Percentiles rank a stretch among this genome's conserved stretches.
These are phyloP conservation scores for Paxillus involutus DNA, from an alignment of 768 basidiomycete species.

Conservation along the genomic window DNA sequence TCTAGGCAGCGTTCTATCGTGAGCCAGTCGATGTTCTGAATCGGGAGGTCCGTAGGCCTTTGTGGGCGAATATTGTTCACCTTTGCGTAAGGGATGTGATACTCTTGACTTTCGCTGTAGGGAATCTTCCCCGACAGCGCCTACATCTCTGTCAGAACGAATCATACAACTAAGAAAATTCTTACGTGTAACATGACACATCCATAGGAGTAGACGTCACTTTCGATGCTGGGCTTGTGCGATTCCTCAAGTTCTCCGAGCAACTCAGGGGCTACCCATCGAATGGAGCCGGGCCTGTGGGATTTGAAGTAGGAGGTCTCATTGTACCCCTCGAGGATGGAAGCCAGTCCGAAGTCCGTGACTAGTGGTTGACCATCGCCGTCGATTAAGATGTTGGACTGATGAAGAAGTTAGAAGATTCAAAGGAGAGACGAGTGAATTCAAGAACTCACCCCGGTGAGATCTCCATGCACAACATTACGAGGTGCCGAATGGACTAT, in stretches of 20 bases:
- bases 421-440: neutral
- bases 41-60: neutral
- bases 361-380: neutral
- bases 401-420: neutral
- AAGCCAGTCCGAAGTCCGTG: too few relatives aligned
- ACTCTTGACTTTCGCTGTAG: neutral
- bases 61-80: neutral
- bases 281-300: too few relatives aligned
- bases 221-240: neutral
- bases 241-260: too few relatives aligned
- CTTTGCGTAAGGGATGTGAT: neutral
- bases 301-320: too few relatives aligned
- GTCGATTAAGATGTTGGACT: constrained; percentile 9
- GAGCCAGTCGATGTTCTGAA: constrained; percentile 1
- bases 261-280: too few relatives aligned
- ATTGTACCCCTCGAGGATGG: too few relatives aligned
- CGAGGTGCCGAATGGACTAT: constrained; percentile 1
- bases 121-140: constrained; percentile 3
- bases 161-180: neutral
- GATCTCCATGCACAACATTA: constrained; percentile 4
- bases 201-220: constrained; percentile 10
- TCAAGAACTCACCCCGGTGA: constrained; percentile 4
- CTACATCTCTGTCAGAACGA: neutral
- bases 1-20: constrained; percentile 9
- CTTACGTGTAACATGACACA: constrained; percentile 10